Percentiles rank a stretch among this genome's conserved stretches.
Evolutionary conservation across 331 rosid species (phyloP).

Genomic region (Quercus lobata): DNA sequence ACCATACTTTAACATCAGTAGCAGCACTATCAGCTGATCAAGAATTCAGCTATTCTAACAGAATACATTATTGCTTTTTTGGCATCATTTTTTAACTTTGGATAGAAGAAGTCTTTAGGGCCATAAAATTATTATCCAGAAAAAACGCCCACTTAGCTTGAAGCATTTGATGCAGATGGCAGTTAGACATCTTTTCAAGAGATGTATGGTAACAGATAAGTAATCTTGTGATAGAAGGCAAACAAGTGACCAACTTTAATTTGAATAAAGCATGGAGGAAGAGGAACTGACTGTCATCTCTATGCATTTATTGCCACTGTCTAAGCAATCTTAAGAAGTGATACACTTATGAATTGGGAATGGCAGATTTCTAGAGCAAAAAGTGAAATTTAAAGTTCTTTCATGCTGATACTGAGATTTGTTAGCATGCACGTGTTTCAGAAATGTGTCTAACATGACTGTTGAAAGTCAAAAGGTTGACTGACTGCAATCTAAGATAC

Average conservation of each 20-base stretch:
- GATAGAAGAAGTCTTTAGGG: background rate
- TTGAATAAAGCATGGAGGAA: background rate
- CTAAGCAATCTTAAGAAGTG: background rate
- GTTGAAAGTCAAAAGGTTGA: background rate
- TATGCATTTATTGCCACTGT: background rate
- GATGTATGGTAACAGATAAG: background rate
- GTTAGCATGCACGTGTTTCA: background rate
- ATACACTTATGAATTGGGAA: background rate
- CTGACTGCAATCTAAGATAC: background rate
- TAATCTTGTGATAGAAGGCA: background rate
- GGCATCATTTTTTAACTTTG: no score
- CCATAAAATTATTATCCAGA: background rate
- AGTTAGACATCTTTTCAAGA: background rate
- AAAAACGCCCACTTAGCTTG: background rate
- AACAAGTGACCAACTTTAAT: background rate
- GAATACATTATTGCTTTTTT: no score
- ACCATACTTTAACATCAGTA: background rate
- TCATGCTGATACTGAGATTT: background rate
- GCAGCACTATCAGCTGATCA: background rate
- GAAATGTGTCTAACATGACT: background rate
- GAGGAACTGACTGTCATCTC: background rate
- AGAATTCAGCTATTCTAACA: background rate
- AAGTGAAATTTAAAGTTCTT: background rate
- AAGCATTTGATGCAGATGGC: background rate
- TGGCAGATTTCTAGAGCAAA: background rate